phyloP scores from a whole-genome alignment of 148 eudicot species.

The Rheum nobile region DNA sequence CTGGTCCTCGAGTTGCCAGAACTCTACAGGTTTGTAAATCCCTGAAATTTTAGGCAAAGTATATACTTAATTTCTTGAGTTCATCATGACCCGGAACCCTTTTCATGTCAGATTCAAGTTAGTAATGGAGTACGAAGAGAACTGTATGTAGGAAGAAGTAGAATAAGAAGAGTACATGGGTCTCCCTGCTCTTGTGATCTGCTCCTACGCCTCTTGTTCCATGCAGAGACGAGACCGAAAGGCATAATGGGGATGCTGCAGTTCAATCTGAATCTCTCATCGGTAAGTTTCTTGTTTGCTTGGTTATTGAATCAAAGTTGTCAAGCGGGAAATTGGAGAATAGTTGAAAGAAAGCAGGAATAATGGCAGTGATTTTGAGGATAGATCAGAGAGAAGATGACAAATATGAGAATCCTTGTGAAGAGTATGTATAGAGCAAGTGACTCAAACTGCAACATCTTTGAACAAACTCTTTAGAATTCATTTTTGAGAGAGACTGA shows the following conservation, averaged over 20 bases:
- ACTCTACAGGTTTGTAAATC: conserved; percentile 67
- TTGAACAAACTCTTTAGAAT: conserved; percentile 30
- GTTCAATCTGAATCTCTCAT: neutral
- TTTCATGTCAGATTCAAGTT: neutral
- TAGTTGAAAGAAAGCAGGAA: neutral
- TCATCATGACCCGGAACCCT: neutral
- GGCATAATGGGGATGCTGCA: conserved; percentile 36
- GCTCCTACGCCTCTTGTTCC: conserved; percentile 90
- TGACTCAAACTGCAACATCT: conserved; percentile 36
- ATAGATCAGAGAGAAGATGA: neutral
- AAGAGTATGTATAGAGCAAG: conserved; percentile 53
- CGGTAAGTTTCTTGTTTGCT: neutral
- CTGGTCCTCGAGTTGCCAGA: conserved; percentile 62
- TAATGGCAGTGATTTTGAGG: neutral
- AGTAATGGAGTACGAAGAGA: conserved; percentile 7
- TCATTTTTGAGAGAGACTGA: conserved; percentile 14
- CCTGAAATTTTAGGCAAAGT: conserved; percentile 27
- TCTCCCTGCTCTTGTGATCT: conserved; percentile 61
- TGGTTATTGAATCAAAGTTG: neutral
- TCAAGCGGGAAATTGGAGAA: neutral
- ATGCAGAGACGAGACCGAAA: conserved; percentile 68
- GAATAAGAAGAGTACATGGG: conserved; percentile 38
- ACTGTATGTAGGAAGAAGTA: neutral
- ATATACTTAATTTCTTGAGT: neutral
- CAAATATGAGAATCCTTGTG: conserved; percentile 27